Evolutionary conservation across 352 stramenopile genomes (phyloP), one percentile per base, ranked within the genome.

Genomic region (Phytophthora fragariae): DNA sequence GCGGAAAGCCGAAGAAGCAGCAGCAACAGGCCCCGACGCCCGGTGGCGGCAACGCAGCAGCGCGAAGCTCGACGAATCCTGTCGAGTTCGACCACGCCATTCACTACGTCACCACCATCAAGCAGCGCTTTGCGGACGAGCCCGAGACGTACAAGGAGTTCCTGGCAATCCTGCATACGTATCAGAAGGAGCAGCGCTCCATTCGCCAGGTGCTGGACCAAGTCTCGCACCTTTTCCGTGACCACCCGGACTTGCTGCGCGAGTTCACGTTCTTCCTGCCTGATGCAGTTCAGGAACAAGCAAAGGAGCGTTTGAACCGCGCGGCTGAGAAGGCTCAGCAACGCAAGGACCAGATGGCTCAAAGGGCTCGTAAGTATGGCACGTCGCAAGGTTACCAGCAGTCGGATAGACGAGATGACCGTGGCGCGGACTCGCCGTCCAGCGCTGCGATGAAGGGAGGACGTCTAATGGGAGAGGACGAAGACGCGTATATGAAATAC

Each of bases 181-280:
- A 99, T 80, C 98, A 99, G 83, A 99, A 99, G 74, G 97, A 99
- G 81, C 97, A 99, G 77, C 91, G 97, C 12, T 98, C 94, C 9
- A 99, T 99, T 66, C 98, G 99, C 60, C 95, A 99, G 57, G 88
- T 97, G 37, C 71, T 99, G 14, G 97, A 99, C 78, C 97, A 99
- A 88, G 98, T 99, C 0, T 99, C 98, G 5, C 84, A 98, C 24
- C 84, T 99, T 21, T 99, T 99, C 88, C 95, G 97, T 0, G 98
- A 99, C 75, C 98, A 99, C 79, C 94, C 98, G 1, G 98, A 99
- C 84, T 80, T 99, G 14, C 82, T 99, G 21, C 98, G 98, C 44
- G 97, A 99, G 72, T 99, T 99, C 74, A 99, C 98, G 11, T 99
- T 99, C 79, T 99, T 99, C 82, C 79, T 99, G 15, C 98, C 98